Base-by-base conservation (phyloP, 2,329 filamentous ascomycete species). In the Fusarium duplospermum region DNA sequence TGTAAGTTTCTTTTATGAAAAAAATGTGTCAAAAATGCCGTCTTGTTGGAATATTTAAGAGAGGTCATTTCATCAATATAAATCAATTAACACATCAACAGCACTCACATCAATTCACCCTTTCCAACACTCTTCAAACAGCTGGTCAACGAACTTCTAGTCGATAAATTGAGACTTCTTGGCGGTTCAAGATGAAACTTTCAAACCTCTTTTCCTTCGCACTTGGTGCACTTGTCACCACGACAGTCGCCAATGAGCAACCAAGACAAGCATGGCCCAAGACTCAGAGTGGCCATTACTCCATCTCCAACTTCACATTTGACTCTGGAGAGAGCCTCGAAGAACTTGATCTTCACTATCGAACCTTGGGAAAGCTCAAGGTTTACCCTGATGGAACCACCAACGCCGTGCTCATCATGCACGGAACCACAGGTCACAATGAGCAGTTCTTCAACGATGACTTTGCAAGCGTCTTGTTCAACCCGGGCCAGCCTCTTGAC, bases 341-440 rank as follows among this genome's bases (percentile, higher is more conserved):
- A 6, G 33, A 67, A 18, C 45, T 71, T 0, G 64, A 71, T 6
- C 57, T 73, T 29, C 64, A 73, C 20, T 74, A 73, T 1, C 67
- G 67, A 45, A 73, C 67, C 2, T 13, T 73, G 8, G 71, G 71
- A 8, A 59, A 71, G 0, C 71, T 74, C n/a, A 74, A 71, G 11
- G 42, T 71, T 4, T 61, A 67, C 0, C 2, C 38, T 0, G 63
- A 73, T 1, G 71, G 67, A 7, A 63, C 63, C 9, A 74, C 45
- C 22, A 73, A 73, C 36, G 71, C 71, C 0, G 67, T 73, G 0
- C n/a, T 74, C 6, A 69, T 73, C 52, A 35, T 73, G 0, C 71
- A 73, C 6, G 72, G 67, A 0, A 73, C 67, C 0, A 65, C 59
- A 0, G 59, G 62, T 0, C 47, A 29, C 0, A 57, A 42, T 0